Conservation (phyloP, 106 monocot species). For the Phalaenopsis aphrodite region DNA sequence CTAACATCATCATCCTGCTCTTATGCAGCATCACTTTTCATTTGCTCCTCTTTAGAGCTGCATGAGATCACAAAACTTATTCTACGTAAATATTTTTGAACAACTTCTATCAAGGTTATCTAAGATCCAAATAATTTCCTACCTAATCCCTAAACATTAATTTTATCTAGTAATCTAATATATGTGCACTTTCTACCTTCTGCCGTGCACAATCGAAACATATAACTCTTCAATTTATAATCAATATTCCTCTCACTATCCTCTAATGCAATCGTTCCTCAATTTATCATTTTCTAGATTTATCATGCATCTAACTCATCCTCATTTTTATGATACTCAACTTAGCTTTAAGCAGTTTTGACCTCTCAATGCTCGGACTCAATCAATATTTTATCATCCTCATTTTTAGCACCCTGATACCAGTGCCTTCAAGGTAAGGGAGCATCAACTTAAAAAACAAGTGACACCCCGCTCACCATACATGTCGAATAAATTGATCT, state of each 20-base stretch:
- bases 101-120: neutral
- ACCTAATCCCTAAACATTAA: neutral
- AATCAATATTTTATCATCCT: neutral
- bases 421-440: too few species aligned
- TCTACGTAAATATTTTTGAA: neutral
- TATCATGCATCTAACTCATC: neutral
- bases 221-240: neutral
- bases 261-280: neutral
- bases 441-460: too few species aligned
- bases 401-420: too few species aligned
- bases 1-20: neutral
- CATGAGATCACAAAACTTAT: neutral
- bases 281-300: neutral
- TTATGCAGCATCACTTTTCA: neutral
- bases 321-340: constrained; percentile 2
- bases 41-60: neutral
- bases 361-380: neutral
- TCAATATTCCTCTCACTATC: neutral
- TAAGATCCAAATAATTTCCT: neutral
- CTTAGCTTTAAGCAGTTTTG: neutral
- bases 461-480: too few species aligned
- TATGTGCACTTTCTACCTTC: neutral
- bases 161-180: neutral
- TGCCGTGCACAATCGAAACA: neutral
- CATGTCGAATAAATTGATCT: too few species aligned